Evolutionary conservation across 441 rosid genomes (phyloP), one percentile per base, ranked within the genome.

Genomic region (Erodium trifolium): DNA sequence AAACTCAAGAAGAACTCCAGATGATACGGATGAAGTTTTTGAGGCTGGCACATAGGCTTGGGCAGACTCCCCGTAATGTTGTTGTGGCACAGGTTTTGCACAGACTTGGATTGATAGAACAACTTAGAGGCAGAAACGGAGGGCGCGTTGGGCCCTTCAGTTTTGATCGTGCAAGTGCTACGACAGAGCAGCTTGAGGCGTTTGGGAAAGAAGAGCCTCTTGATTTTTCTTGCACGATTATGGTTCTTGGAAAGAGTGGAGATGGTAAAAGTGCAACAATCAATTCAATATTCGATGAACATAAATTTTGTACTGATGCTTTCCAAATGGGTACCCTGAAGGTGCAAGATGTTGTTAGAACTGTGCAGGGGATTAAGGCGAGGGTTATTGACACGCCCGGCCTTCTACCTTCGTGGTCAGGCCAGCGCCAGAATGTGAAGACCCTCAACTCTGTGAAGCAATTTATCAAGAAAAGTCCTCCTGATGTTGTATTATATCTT

Each of bases 71-170:
- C 29, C 99, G 91, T 71, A 94, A 94, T 78, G 99, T 91, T 51
- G 97, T 94, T 39, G 99, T 94, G 75, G 96, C 99, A 14, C 99
- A 94, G 87, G 99, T 94, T 76, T 73, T 94, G 72, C 91, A 91
- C 80, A 83, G 99, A 76, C 83, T 94, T 70, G 99, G 99, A 73
- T 79, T 94, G 71, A 97, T 97, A n/a, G 99, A 94, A 79, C 97
- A 94, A 86, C 82, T 94, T 70, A 84, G 96, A 69, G 97, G 99
- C 29, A 83, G 99, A 82, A 91, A 79, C 76, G 99, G 96, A n/a
- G 92, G 97, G 35, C 96, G 99, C 66, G 99, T 94, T 68, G 99
- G 97, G 78, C 93, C 96, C 70, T 93, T 89, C 73, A 91, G 99
- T 76, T 94, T 91, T 75, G 99, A 94, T 79, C 91, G 96, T 66